phyloP scores from a whole-genome alignment of 2,329 filamentous ascomycete species.

The Phoma sp. region DNA sequence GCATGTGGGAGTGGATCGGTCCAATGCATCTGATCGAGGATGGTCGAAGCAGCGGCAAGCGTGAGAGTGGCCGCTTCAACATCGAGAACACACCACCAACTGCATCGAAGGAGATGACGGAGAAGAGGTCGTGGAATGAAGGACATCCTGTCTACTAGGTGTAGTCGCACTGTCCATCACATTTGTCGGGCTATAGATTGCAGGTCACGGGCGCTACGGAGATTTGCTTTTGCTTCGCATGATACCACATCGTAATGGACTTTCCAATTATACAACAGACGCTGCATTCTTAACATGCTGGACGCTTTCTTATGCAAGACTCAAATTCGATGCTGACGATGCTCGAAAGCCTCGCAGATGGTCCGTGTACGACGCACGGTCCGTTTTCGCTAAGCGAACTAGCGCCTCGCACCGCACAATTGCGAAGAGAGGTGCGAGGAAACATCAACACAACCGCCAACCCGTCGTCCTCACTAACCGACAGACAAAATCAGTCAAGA shows the following conservation, averaged over 20 bases:
- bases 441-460: conserved; percentile 42
- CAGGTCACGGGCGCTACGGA: conserved; percentile 3
- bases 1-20: conserved; percentile 74
- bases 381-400: conserved; percentile 13
- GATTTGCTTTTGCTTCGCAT: conserved; percentile 23
- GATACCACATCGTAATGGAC: conserved; percentile 37
- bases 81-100: conserved; percentile 43
- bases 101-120: conserved; percentile 39
- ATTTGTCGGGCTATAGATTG: conserved; percentile 12
- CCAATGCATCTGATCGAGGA: conserved; percentile 59
- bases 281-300: background rate
- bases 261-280: background rate
- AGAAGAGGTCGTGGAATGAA: conserved; percentile 55
- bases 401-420: conserved; percentile 6
- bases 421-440: conserved; percentile 5
- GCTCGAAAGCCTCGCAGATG: background rate
- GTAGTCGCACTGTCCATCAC: conserved; percentile 6
- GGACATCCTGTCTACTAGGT: conserved; percentile 54
- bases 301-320: background rate
- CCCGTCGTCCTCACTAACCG: conserved; percentile 44
- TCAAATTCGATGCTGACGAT: background rate
- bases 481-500: conserved; percentile 50
- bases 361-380: background rate
- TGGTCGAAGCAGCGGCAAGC: conserved; percentile 37
- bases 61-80: conserved; percentile 43